phyloP scores from a whole-genome alignment of 441 rosid species.

The Arabidopsis hybrid region DNA sequence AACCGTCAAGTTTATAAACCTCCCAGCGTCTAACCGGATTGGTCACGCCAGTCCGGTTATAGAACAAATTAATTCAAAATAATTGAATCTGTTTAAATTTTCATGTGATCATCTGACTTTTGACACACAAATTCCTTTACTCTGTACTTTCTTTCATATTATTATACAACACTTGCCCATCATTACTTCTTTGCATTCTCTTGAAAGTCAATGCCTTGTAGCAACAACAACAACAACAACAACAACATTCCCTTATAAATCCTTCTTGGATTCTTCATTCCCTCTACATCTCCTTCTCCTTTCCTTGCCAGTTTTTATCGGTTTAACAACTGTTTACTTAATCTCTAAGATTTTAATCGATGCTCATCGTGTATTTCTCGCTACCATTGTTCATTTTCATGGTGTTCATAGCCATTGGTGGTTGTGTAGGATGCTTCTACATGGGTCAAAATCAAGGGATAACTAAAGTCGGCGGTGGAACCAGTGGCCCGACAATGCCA shows the following conservation, averaged over 20 bases:
- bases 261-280: not conserved
- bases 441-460: conserved; percentile 34
- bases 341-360: conserved; percentile 8
- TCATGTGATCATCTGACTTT: conserved; percentile 37
- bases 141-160: not conserved
- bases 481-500: conserved; percentile 28
- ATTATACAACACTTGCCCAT: conserved; percentile 15
- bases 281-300: not conserved
- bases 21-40: too few relatives aligned
- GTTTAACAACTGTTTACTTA: not conserved
- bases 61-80: not conserved
- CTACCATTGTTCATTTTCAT: conserved; percentile 38
- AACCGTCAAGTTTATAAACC: too few relatives aligned
- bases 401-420: conserved; percentile 28
- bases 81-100: not conserved
- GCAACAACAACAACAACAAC: not conserved
- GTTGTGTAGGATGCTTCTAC: conserved; percentile 44
- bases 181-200: conserved; percentile 3
- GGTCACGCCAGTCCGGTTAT: not conserved
- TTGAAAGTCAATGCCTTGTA: not conserved
- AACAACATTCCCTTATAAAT: conserved; percentile 23
- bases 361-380: conserved; percentile 29
- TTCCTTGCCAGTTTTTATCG: not conserved
- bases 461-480: not conserved
- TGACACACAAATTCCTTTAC: conserved; percentile 9